A percentile compares a stretch with the other conserved stretches of the same genome.
phyloP scores from a whole-genome alignment of 768 basidiomycete genomes.

The Auricularia cornea region DNA sequence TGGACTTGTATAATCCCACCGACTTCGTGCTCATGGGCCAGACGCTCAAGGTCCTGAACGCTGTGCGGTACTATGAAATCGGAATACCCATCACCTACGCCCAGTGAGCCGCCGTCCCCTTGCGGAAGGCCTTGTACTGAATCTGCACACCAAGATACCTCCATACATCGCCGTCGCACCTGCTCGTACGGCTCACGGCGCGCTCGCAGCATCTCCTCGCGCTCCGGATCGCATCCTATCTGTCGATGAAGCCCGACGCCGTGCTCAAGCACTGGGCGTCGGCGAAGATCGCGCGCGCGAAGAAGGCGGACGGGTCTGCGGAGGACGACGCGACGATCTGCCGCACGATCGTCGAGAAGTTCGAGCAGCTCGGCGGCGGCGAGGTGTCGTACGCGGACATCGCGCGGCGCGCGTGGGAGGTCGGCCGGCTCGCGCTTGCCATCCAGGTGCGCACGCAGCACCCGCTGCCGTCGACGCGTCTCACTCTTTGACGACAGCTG shows the following conservation, averaged over 20 bases:
- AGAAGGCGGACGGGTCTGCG: conserved; percentile 43
- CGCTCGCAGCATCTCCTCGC: conserved; percentile 89
- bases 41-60: conserved; percentile 87
- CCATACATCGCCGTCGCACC: conserved; percentile 67
- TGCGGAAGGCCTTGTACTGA: no score
- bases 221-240: conserved; percentile 77
- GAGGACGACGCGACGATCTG: conserved; percentile 73
- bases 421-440: conserved; percentile 69
- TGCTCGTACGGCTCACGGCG: conserved; percentile 75
- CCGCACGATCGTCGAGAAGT: conserved; percentile 79
- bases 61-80: conserved; percentile 83
- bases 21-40: conserved; percentile 93
- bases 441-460: conserved; percentile 52
- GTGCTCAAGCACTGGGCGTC: conserved; percentile 96
- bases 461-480: background rate
- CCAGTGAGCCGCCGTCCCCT: conserved; percentile 48
- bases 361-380: conserved; percentile 66
- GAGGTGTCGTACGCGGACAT: conserved; percentile 92
- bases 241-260: conserved; percentile 73
- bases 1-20: conserved; percentile 86
- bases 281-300: conserved; percentile 76
- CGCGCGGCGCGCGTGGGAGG: conserved; percentile 87
- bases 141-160: no score
- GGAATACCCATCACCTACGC: conserved; percentile 89
- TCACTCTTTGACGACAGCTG: conserved; percentile 37